A percentile compares a stretch with the other conserved stretches of the same genome.
These are phyloP conservation scores for Astrocystis sublimbata DNA, from an alignment of 495 filamentous ascomycete genomes.

Conservation along the genomic window DNA sequence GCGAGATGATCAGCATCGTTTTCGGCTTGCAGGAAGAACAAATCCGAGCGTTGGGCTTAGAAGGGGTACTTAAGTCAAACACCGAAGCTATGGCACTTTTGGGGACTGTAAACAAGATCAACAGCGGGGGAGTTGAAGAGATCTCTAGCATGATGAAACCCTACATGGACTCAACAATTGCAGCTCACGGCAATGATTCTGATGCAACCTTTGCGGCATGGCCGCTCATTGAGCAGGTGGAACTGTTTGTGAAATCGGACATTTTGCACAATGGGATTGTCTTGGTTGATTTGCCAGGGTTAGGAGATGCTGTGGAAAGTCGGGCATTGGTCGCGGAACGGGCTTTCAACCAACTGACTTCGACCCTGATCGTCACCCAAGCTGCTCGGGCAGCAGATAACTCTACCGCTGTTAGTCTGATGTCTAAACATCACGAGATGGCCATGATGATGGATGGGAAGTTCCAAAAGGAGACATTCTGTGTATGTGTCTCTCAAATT, in stretches of 20 bases:
- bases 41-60: not conserved
- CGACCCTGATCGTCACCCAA: constrained; percentile 24
- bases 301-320: constrained; percentile 24
- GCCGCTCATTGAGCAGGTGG: constrained; percentile 30
- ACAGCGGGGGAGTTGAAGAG: not conserved
- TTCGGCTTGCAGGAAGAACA: constrained; percentile 10
- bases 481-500: constrained; percentile 28
- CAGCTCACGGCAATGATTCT: not conserved
- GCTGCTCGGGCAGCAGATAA: constrained; percentile 28
- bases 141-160: constrained; percentile 9
- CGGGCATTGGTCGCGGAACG: constrained; percentile 22
- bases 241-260: constrained; percentile 24
- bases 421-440: constrained; percentile 28
- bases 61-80: constrained; percentile 9
- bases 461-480: constrained; percentile 23
- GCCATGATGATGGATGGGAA: constrained; percentile 30
- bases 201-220: constrained; percentile 14
- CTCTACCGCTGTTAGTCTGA: constrained; percentile 22
- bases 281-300: constrained; percentile 30
- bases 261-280: constrained; percentile 25
- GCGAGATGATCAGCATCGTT: constrained; percentile 6
- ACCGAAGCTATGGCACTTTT: constrained; percentile 11
- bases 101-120: constrained; percentile 5
- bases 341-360: constrained; percentile 22
- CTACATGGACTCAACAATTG: constrained; percentile 10